Conservation (phyloP, 208 protist species). For the Balamuthia mandrillaris region DNA sequence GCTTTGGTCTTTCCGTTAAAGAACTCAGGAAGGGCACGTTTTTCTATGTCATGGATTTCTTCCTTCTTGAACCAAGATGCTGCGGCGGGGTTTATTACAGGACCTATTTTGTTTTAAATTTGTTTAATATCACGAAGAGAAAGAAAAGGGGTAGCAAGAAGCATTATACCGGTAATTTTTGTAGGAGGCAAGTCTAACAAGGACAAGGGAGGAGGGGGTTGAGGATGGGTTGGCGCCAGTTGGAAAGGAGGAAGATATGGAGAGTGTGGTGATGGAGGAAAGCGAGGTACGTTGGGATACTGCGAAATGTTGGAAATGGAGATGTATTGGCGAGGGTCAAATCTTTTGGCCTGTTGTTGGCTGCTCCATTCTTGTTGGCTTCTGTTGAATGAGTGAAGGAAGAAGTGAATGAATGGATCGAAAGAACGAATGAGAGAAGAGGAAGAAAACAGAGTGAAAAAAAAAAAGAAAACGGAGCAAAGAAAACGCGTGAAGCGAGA, state of each 20-base stretch:
- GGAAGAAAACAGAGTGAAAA: not conserved
- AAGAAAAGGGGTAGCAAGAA: too few species aligned
- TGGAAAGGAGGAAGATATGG: not conserved
- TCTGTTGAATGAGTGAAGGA: not conserved
- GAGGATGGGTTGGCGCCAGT: not conserved
- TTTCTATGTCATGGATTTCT: slow-evolving; percentile 65
- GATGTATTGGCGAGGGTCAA: not conserved
- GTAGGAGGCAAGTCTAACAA: too few species aligned
- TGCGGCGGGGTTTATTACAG: not conserved
- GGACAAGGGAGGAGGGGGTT: too few species aligned
- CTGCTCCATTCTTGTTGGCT: not conserved
- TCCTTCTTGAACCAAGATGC: slow-evolving; percentile 66
- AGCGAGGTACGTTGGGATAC: not conserved
- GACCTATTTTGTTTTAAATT: too few species aligned
- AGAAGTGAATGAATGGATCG: not conserved
- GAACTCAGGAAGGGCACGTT: slow-evolving; percentile 66
- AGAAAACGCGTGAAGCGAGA: too few species aligned
- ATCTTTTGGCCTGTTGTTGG: not conserved
- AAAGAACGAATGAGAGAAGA: not conserved
- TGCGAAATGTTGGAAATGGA: not conserved
- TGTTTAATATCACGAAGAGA: too few species aligned
- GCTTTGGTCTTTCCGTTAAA: slow-evolving; percentile 53
- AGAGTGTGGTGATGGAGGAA: too few species aligned
- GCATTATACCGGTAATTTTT: too few species aligned
- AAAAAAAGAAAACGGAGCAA: too few species aligned